Evolutionary conservation across 2,329 filamentous ascomycete genomes (phyloP).

Genomic region (Fusarium udum): DNA sequence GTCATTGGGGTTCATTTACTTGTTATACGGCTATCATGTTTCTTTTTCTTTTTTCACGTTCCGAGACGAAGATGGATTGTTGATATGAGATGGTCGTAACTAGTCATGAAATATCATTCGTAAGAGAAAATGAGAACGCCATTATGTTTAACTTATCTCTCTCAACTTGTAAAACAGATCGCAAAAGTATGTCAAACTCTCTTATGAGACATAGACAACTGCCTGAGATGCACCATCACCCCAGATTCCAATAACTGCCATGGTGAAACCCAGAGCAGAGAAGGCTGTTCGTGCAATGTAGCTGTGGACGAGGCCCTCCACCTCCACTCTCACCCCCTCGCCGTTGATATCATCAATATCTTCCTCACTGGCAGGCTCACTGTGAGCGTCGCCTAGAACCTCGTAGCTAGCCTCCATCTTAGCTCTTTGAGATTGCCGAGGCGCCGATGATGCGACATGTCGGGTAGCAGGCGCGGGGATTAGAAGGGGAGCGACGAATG

Average conservation of each 20-base stretch:
- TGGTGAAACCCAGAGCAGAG: conserved; percentile 65
- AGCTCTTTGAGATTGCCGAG: conserved; percentile 47
- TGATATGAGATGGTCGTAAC: conserved; percentile 34
- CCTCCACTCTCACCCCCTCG: conserved; percentile 67
- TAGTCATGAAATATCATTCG: conserved; percentile 1
- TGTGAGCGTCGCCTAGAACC: conserved; percentile 66
- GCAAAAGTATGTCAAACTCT: neutral
- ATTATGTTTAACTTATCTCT: conserved; percentile 29
- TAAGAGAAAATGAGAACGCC: conserved; percentile 26
- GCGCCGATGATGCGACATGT: conserved; percentile 43
- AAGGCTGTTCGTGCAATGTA: conserved; percentile 64
- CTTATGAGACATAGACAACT: conserved; percentile 48
- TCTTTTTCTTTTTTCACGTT: neutral
- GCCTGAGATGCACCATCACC: conserved; percentile 63
- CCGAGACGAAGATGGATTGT: neutral
- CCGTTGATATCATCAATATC: conserved; percentile 66
- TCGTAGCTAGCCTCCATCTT: conserved; percentile 78
- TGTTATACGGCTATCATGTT: neutral
- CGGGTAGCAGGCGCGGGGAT: conserved; percentile 51
- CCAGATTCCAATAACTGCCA: conserved; percentile 73
- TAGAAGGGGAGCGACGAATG: conserved; percentile 63
- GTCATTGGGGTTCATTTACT: neutral
- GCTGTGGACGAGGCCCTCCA: conserved; percentile 64
- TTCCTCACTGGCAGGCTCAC: conserved; percentile 60
- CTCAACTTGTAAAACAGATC: conserved; percentile 17